These are phyloP conservation scores for Bryopsis sp. DNA, from an alignment of 139 green algal species.

Conservation along the genomic window DNA sequence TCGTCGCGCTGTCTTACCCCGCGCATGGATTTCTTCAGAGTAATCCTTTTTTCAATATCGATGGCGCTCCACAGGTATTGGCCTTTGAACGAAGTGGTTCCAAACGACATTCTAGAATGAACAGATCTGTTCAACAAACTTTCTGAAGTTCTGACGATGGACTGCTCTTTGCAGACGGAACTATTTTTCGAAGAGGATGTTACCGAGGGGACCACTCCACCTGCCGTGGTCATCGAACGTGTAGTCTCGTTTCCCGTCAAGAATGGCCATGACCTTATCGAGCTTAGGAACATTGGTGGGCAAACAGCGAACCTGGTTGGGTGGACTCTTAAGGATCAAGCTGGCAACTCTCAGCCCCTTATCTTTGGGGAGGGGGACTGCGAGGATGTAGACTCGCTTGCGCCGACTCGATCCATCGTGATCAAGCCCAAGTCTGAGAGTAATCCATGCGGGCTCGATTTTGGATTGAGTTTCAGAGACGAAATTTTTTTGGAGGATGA, in stretches of 20 bases:
- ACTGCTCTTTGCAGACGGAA: no score
- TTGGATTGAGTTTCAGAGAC: slow-evolving; percentile 30
- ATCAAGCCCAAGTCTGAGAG: slow-evolving; percentile 26
- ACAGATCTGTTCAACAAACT: no score
- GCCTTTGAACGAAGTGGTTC: no score
- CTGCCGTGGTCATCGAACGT: slow-evolving; percentile 15
- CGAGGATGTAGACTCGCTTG: neutral
- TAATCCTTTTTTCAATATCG: no score
- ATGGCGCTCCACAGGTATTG: no score
- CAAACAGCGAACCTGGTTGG: slow-evolving; percentile 42
- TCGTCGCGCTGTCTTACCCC: no score
- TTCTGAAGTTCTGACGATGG: no score
- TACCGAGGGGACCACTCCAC: neutral
- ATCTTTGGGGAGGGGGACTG: neutral
- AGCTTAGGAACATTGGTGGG: slow-evolving; percentile 38
- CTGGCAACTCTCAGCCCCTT: neutral
- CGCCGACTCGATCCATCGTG: neutral
- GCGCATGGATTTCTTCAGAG: no score
- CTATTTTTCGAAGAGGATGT: neutral
- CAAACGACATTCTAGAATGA: no score
- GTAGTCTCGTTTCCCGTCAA: neutral
- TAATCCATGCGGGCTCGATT: slow-evolving; percentile 42
- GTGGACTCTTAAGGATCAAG: slow-evolving; percentile 26
- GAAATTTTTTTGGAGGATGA: slow-evolving; percentile 3
- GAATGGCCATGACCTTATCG: slow-evolving; percentile 3